Conservation (phyloP, 75 land plant genomes). For the Sequoiadendron giganteum region DNA sequence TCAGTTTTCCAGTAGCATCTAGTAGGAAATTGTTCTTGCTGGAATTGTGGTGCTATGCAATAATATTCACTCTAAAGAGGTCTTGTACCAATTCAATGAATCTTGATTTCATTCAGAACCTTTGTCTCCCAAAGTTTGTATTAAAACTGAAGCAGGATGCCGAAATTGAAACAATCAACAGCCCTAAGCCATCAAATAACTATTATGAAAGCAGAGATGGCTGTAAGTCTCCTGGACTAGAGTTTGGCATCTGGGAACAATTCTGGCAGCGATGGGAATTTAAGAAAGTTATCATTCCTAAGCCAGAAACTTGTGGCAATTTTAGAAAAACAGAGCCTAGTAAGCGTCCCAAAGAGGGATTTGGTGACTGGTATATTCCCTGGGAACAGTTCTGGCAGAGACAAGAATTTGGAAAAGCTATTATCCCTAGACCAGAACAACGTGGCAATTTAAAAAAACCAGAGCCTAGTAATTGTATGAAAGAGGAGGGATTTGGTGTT, state of each 20-base stretch:
- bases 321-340: background rate
- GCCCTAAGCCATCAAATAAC: background rate
- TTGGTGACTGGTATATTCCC: background rate
- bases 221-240: background rate
- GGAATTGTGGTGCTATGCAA: background rate
- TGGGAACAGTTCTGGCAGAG: conserved; percentile 7
- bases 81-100: conserved; percentile 7
- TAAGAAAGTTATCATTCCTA: background rate
- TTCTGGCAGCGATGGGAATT: background rate
- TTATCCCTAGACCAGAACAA: background rate
- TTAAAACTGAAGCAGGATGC: background rate
- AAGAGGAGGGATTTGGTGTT: background rate
- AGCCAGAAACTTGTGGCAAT: background rate
- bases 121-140: background rate
- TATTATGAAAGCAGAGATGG: background rate
- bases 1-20: background rate
- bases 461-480: background rate
- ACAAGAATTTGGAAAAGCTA: background rate
- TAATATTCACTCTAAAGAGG: background rate
- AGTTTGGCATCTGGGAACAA: conserved; percentile 5
- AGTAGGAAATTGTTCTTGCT: background rate
- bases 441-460: background rate
- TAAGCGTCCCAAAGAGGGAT: background rate
- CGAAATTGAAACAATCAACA: background rate
- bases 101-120: background rate